Evolutionary conservation across 257 asterid species (phyloP).

Genomic region (Rauvolfia tetraphylla): DNA sequence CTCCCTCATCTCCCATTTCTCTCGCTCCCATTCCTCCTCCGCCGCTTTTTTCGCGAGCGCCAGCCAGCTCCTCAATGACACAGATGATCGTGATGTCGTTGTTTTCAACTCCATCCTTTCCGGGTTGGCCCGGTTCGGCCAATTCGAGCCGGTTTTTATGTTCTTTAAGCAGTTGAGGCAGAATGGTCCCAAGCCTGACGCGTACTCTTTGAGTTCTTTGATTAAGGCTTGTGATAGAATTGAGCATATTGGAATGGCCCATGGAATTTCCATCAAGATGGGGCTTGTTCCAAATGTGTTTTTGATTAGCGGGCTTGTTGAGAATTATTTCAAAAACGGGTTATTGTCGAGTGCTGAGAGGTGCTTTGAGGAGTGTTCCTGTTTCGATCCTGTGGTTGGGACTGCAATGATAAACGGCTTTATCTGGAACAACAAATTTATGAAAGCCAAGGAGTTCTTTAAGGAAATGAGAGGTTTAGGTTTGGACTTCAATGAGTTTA

Average conservation of each 20-base stretch:
- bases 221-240: constrained; percentile 13
- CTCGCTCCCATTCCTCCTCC: background rate
- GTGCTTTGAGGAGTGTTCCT: constrained; percentile 10
- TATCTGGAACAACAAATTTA: background rate
- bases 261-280: constrained; percentile 13
- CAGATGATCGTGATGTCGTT: constrained; percentile 7
- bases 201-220: constrained; percentile 14
- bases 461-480: constrained; percentile 17
- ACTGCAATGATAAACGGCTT: constrained; percentile 22
- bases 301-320: constrained; percentile 20
- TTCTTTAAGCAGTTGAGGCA: constrained; percentile 16
- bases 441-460: constrained; percentile 11
- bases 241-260: constrained; percentile 14
- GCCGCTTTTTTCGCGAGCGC: constrained; percentile 2
- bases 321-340: constrained; percentile 13
- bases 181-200: constrained; percentile 15
- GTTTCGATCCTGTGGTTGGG: constrained; percentile 21
- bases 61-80: constrained; percentile 8
- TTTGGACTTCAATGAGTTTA: constrained; percentile 18
- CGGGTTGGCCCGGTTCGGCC: constrained; percentile 10
- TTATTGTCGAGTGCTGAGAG: constrained; percentile 3
- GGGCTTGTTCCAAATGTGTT: constrained; percentile 16
- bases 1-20: constrained; percentile 15
- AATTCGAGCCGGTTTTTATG: constrained; percentile 1
- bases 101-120: constrained; percentile 16